phyloP scores from a whole-genome alignment of 257 asterid species.

The Petrea volubilis region DNA sequence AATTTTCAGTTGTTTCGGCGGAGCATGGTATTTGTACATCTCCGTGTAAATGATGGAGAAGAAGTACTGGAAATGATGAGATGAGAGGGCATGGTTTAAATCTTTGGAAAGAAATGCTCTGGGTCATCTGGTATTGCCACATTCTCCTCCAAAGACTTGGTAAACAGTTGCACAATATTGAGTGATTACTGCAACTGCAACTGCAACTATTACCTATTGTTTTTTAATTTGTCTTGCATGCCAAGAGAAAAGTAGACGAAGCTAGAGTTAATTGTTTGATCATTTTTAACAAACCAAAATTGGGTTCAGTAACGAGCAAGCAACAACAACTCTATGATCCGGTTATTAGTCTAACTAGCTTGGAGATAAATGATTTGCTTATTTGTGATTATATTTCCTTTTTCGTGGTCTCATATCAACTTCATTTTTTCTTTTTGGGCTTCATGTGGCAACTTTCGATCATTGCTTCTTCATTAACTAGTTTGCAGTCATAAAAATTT shows the following conservation, averaged over 20 bases:
- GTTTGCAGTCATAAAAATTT: too few species aligned
- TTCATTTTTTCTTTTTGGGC: not conserved
- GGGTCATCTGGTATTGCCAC: not conserved
- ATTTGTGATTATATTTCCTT: not conserved
- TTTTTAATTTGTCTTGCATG: not conserved
- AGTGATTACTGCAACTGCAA: constrained; percentile 8
- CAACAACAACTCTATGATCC: not conserved
- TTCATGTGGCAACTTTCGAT: too few species aligned
- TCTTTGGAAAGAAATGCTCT: not conserved
- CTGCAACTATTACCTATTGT: not conserved
- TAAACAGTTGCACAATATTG: not conserved
- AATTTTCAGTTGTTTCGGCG: not conserved
- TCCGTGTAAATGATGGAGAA: not conserved
- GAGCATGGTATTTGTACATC: not conserved
- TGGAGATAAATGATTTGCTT: not conserved
- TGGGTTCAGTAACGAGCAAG: not conserved
- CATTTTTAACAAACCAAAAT: not conserved
- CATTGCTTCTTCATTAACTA: too few species aligned
- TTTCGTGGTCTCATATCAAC: not conserved
- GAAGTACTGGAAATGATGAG: not conserved
- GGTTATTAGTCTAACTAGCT: not conserved
- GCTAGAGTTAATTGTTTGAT: not conserved
- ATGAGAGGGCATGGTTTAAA: not conserved
- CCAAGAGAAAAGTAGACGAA: constrained; percentile 2
- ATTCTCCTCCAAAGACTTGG: constrained; percentile 6